These are phyloP conservation scores for Cyclotella distinguenda DNA, from an alignment of 108 stramenopile species.

Conservation along the genomic window DNA sequence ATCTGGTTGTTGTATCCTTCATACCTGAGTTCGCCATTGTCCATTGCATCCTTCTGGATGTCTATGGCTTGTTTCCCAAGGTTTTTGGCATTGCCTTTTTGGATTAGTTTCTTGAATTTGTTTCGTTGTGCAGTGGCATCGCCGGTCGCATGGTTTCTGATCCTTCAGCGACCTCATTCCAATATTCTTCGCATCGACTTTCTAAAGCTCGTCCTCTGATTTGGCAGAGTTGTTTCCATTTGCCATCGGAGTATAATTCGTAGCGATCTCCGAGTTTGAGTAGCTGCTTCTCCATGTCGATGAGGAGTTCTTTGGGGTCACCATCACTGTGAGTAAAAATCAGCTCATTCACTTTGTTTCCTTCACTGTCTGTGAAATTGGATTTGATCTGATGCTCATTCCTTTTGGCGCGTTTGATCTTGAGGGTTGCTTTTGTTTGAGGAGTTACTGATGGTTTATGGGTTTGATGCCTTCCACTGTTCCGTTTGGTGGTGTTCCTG, in stretches of 20 bases:
- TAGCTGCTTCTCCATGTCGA: background rate
- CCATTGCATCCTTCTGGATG: background rate
- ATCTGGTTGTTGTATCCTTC: background rate
- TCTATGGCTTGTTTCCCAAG: background rate
- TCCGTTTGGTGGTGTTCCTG: too few species aligned
- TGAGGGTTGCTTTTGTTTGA: background rate
- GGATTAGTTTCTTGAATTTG: background rate
- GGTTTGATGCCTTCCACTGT: conserved; percentile 1
- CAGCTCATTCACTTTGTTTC: background rate
- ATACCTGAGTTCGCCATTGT: background rate
- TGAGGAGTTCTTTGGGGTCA: background rate
- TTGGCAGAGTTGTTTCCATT: background rate
- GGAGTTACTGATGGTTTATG: background rate
- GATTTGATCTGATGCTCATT: background rate
- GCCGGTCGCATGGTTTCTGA: background rate
- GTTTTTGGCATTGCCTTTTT: background rate
- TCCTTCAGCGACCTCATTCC: background rate
- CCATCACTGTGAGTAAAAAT: background rate
- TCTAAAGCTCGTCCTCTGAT: background rate
- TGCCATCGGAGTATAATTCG: background rate
- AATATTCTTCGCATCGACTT: background rate
- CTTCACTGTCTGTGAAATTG: background rate
- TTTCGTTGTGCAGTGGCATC: background rate
- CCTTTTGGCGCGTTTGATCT: background rate
- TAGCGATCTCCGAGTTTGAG: background rate